Conservation (phyloP, 2,329 filamentous ascomycete species). For the Diaporthe capsici region DNA sequence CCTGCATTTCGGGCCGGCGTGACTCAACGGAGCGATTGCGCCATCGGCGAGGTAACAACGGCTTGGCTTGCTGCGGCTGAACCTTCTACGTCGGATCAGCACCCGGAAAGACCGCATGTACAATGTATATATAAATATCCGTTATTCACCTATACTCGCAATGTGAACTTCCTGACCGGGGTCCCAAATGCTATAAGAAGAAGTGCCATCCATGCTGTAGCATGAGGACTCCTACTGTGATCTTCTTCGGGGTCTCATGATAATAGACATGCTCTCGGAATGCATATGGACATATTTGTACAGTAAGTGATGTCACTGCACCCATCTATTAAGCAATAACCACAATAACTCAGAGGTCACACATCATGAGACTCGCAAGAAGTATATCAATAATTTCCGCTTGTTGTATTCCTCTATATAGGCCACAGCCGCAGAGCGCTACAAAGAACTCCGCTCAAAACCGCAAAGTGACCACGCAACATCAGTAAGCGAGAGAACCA, state of each 20-base stretch:
- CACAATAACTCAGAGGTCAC: not conserved
- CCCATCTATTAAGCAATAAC: too few species aligned
- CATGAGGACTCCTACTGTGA: too few species aligned
- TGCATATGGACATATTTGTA: not conserved
- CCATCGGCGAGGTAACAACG: not conserved
- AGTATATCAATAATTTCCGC: conserved; percentile 10
- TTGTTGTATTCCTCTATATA: conserved; percentile 33
- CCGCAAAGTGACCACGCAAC: not conserved
- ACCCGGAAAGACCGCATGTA: too few species aligned
- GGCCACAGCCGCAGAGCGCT: conserved; percentile 22
- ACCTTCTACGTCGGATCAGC: not conserved
- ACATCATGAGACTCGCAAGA: not conserved
- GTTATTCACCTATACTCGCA: not conserved
- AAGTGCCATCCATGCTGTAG: too few species aligned
- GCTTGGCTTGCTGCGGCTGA: conserved; percentile 4
- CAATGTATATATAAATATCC: not conserved
- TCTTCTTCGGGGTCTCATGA: not conserved
- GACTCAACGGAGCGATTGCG: not conserved
- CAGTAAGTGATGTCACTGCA: not conserved
- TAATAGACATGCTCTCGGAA: too few species aligned
- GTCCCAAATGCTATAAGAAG: not conserved
- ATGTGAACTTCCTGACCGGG: not conserved
- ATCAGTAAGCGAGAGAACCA: conserved; percentile 23
- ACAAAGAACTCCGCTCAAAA: not conserved
- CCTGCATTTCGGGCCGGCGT: not conserved